phyloP scores from a whole-genome alignment of 148 eudicot species.

The Fallopia convolvulus region DNA sequence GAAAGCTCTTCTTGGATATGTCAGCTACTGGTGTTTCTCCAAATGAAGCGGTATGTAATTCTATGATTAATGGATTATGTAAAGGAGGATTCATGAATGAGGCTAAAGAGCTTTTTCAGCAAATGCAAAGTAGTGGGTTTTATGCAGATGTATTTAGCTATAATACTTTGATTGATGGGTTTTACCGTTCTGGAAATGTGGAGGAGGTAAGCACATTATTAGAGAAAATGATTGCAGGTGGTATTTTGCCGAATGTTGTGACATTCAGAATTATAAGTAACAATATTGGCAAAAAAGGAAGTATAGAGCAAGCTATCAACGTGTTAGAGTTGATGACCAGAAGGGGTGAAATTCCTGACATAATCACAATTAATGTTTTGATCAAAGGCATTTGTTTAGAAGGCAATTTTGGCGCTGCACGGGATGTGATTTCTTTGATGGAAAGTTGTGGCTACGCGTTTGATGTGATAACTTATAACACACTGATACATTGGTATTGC shows the following conservation, averaged over 20 bases:
- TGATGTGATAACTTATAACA: slow-evolving; percentile 12
- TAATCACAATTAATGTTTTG: slow-evolving; percentile 11
- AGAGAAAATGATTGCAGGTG: slow-evolving; percentile 6
- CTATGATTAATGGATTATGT: not conserved
- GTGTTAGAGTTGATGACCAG: slow-evolving; percentile 5
- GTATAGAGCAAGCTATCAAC: slow-evolving; percentile 10
- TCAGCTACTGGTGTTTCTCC: not conserved
- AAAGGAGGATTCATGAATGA: not conserved
- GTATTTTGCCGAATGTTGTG: not conserved
- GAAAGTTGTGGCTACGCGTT: slow-evolving; percentile 12
- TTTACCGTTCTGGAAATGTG: slow-evolving; percentile 14
- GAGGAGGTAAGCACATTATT: slow-evolving; percentile 9
- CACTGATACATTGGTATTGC: slow-evolving; percentile 17
- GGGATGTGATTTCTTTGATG: not conserved
- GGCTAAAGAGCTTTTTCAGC: not conserved
- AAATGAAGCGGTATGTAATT: not conserved
- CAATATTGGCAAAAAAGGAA: slow-evolving; percentile 16
- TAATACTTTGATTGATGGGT: slow-evolving; percentile 11
- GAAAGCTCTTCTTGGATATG: not conserved
- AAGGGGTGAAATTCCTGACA: not conserved
- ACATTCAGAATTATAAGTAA: slow-evolving; percentile 1
- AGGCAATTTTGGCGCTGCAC: not conserved
- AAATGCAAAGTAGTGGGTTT: not conserved
- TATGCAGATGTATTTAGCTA: not conserved
- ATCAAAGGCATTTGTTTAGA: slow-evolving; percentile 16